phyloP scores from a whole-genome alignment of 1,284 basidiomycete species.

The Heliocybe sulcata region DNA sequence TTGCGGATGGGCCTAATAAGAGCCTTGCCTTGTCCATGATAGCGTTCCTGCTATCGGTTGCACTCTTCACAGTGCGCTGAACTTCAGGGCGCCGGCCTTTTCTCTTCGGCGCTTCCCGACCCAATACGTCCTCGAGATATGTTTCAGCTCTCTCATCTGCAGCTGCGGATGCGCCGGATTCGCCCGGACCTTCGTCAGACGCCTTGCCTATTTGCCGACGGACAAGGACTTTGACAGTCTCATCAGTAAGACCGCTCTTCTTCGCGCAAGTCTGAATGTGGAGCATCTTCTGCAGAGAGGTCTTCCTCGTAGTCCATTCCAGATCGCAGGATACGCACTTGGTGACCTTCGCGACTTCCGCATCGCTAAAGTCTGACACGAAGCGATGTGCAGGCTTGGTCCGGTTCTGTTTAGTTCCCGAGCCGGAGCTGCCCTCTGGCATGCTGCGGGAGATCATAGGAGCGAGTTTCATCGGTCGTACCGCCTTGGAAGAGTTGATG shows the following conservation, averaged over 20 bases:
- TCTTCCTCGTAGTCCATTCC: constrained; percentile 64
- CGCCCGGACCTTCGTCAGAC: constrained; percentile 10
- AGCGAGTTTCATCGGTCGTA: background rate
- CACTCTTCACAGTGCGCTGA: constrained; percentile 37
- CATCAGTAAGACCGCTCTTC: constrained; percentile 43
- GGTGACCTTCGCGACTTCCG: constrained; percentile 37
- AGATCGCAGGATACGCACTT: constrained; percentile 62
- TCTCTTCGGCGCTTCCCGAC: constrained; percentile 35
- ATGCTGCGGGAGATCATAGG: background rate
- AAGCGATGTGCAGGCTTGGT: background rate
- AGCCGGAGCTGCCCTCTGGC: background rate
- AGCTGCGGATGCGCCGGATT: constrained; percentile 18
- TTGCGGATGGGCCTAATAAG: constrained; percentile 27
- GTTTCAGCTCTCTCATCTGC: constrained; percentile 27
- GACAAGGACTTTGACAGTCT: constrained; percentile 49
- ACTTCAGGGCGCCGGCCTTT: constrained; percentile 32
- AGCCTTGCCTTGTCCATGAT: constrained; percentile 50
- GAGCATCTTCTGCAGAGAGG: constrained; percentile 45
- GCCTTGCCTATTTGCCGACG: constrained; percentile 34
- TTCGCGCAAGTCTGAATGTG: constrained; percentile 65
- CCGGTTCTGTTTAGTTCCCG: background rate
- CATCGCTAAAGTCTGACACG: constrained; percentile 29
- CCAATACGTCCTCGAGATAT: constrained; percentile 47
- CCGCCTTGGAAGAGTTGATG: background rate
- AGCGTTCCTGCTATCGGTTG: constrained; percentile 37